Base-by-base conservation (phyloP, 169 alveolate genomes). In the Cryptosporidium ubiquitum region DNA sequence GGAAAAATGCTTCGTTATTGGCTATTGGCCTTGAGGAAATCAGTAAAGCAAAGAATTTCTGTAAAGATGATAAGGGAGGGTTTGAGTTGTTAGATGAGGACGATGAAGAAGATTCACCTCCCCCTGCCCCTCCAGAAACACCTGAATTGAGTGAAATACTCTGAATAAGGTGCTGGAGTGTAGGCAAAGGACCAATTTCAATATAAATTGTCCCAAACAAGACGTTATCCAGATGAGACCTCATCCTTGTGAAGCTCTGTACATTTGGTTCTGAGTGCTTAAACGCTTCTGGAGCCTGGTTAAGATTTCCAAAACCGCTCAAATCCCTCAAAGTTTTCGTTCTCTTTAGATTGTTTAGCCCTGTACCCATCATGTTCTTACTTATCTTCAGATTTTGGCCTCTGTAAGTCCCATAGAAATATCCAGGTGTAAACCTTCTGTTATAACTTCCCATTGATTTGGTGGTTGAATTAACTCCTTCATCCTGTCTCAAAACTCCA, bases 1-100 rank as follows among this genome's bases (percentile, higher is more conserved):
- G 89, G 47, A 79, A 79, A 33, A 79, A 79, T 26, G 89, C 89
- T n/a, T 79, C 89, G 18, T 79, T 79, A 49, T 79, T 79, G 10
- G 89, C 89, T 2, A 79, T 79, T 1, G 89, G 89, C 26, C 89
- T 79, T 23, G 89, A 79, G 3, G 89, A 79, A n/a, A 79, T 79
- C 20, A 79, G 26, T 16, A 79, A 29, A 1, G 89, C 89, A 47
- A 79, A 79, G 68, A 44, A 79, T n/a, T 79, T 79, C n/a, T 61
- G 74, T 3, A 79, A 12, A 6, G 79, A 35, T 23, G 47, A 31
- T 16, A 79, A 33, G 18, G 89, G 68, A 9, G 75, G 29, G 14
- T 35, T 39, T n/a, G 23, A 12, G 23, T 16, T 69, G 64, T 6
- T 23, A 35, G 57, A 35, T 5, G 84, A 69, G 40, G 84, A 31